A percentile compares a stretch with the other conserved stretches of the same genome.
These are phyloP conservation scores for Eremomyces bilateralis DNA, from an alignment of 495 filamentous ascomycete species.

Conservation along the genomic window DNA sequence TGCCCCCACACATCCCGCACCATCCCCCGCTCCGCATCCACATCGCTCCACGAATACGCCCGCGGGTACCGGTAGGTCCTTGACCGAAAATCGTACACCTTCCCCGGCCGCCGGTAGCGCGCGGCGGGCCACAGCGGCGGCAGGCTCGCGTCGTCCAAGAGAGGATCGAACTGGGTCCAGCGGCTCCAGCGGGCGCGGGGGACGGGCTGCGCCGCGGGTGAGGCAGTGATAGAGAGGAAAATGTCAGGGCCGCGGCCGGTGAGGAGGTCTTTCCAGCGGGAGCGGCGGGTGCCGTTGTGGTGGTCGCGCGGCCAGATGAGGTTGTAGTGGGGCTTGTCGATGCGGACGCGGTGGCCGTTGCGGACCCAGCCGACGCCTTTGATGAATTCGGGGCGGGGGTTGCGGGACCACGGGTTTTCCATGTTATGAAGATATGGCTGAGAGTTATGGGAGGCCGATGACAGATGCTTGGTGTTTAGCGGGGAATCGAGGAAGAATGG, in stretches of 20 bases:
- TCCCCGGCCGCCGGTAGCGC: slow-evolving; percentile 3
- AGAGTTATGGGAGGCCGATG: not conserved
- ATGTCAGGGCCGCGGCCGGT: slow-evolving; percentile 16
- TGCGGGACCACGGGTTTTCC: not conserved
- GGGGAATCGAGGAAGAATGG: not conserved
- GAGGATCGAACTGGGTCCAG: slow-evolving; percentile 6
- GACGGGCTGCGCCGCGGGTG: slow-evolving; percentile 7
- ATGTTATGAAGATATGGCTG: not conserved
- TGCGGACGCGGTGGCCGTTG: not conserved
- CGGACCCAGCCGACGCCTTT: not conserved
- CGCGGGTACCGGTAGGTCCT: slow-evolving; percentile 3
- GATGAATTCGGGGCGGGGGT: not conserved
- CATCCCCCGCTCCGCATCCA: slow-evolving; percentile 2
- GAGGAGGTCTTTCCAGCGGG: slow-evolving; percentile 16
- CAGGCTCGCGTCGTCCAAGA: slow-evolving; percentile 2
- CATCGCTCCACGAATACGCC: slow-evolving; percentile 3
- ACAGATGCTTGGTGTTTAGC: not conserved
- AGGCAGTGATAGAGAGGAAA: slow-evolving; percentile 12
- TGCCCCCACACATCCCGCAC: not conserved
- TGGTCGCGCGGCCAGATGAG: slow-evolving; percentile 18
- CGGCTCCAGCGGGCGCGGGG: slow-evolving; percentile 4
- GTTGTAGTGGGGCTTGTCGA: slow-evolving; percentile 10
- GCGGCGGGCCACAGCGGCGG: not conserved
- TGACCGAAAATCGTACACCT: slow-evolving; percentile 11
- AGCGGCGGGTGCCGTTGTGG: slow-evolving; percentile 9